Conservation (phyloP, 2,329 filamentous ascomycete species). For the Arthrinium puccinioides region DNA sequence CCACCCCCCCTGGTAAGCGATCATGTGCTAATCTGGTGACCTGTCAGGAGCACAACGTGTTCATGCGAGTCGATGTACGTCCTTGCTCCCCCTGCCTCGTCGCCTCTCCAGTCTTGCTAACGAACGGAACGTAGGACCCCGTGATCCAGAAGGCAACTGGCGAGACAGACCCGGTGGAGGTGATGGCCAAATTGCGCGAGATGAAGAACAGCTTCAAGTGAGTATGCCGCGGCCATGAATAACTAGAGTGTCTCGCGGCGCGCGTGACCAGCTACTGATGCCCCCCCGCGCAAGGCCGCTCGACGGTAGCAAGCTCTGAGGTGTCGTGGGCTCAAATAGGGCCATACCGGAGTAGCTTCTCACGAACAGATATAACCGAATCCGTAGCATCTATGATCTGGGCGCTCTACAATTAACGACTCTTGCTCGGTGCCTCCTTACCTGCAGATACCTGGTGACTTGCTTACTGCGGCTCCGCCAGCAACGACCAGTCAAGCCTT, state of each 20-base stretch:
- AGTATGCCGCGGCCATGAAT: no score
- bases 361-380: no score
- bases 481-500: no score
- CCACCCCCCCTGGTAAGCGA: background rate
- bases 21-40: slow-evolving; percentile 4
- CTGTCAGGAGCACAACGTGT: slow-evolving; percentile 79
- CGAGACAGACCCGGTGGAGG: slow-evolving; percentile 69
- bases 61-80: slow-evolving; percentile 79
- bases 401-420: no score
- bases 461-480: no score
- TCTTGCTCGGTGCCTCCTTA: no score
- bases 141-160: slow-evolving; percentile 78
- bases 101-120: slow-evolving; percentile 5
- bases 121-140: slow-evolving; percentile 52
- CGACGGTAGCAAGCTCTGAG: slow-evolving; percentile 4
- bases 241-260: no score
- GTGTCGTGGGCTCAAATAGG: no score
- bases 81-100: background rate
- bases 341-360: no score
- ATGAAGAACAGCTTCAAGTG: slow-evolving; percentile 78
- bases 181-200: slow-evolving; percentile 80
- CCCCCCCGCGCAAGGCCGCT: slow-evolving; percentile 6
- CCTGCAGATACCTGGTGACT: no score
- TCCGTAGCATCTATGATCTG: no score
- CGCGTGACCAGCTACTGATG: no score